phyloP scores from a whole-genome alignment of 805 yeast species.

The Hanseniaspora jakobsenii region DNA sequence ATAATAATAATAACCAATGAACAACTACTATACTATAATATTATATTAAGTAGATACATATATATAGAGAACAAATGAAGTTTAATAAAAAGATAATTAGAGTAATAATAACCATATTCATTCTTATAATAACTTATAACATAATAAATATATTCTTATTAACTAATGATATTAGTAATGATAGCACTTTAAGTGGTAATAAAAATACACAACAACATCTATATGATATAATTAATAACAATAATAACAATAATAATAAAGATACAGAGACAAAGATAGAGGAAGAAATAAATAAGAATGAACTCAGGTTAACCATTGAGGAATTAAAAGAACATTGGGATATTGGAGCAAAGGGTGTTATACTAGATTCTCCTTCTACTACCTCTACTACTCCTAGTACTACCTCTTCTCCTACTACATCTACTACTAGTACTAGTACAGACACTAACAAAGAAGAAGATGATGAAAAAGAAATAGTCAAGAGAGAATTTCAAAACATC shows the following conservation, averaged over 20 bases:
- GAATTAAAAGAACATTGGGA: too few relatives aligned
- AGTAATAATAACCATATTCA: neutral
- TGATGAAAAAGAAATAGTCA: conserved; percentile 30
- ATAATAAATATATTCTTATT: too few relatives aligned
- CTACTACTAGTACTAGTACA: too few relatives aligned
- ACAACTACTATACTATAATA: neutral
- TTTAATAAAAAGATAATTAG: neutral
- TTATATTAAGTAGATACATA: neutral
- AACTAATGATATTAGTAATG: too few relatives aligned
- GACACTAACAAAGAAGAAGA: neutral
- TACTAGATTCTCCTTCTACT: too few relatives aligned
- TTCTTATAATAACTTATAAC: neutral
- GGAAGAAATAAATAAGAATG: too few relatives aligned
- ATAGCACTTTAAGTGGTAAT: neutral
- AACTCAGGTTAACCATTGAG: too few relatives aligned
- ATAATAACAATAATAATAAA: too few relatives aligned
- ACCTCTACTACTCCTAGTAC: too few relatives aligned
- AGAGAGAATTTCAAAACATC: conserved; percentile 46
- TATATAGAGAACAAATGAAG: neutral
- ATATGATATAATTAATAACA: neutral
- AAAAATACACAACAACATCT: neutral
- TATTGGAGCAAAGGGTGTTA: too few relatives aligned
- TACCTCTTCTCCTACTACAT: too few relatives aligned
- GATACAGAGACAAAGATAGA: neutral
- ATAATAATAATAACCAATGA: too few relatives aligned